Base-by-base conservation (phyloP, 345 rosid species). In the Acer yangbiense region DNA sequence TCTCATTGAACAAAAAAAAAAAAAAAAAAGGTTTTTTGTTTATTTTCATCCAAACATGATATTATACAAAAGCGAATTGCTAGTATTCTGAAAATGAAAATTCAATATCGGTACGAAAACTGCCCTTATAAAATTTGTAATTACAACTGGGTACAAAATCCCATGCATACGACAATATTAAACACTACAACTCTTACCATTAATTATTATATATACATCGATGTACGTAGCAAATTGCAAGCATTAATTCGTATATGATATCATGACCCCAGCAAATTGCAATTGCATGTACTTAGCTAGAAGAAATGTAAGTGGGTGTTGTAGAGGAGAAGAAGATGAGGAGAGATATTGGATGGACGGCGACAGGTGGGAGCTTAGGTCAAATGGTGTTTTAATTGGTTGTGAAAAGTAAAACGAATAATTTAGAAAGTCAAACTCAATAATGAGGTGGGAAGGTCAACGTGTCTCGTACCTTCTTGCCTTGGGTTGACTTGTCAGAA, bases 401-500 rank as follows among this genome's bases (percentile, higher is more conserved):
- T 75, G 71, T 43, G 46, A 43, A 6, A 41, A 61, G 29, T 67
- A 61, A 44, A 60, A 72, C 35, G 27, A 48, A 50, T 2, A 4
- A 35, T 4, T 35, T 35, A 13, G 17, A 4, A 14, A 50, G 55
- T 50, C 58, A 16, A 5, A 14, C n/a, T 54, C 58, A 65, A n/a
- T 72, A 35, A 70, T 66, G 80, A 75, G 75, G 69, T 29, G 39
- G n/a, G 23, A 80, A 80, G 29, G 89, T 86, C 89, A 86, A 86
- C 84, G 82, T 4, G 78, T 65, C 81, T 82, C 65, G 73, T 70
- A 80, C 74, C 77, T 54, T 75, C 50, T 43, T 43, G 78, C 78
- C 67, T 54, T 72, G 72, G 79, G 82, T 84, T 84, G 89, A 84
- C 87, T 71, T 84, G 84, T 75, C 84, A 64, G 84, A 29, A 61